Evolutionary conservation across 441 rosid species (phyloP).

Genomic region (Daphne laureola): DNA sequence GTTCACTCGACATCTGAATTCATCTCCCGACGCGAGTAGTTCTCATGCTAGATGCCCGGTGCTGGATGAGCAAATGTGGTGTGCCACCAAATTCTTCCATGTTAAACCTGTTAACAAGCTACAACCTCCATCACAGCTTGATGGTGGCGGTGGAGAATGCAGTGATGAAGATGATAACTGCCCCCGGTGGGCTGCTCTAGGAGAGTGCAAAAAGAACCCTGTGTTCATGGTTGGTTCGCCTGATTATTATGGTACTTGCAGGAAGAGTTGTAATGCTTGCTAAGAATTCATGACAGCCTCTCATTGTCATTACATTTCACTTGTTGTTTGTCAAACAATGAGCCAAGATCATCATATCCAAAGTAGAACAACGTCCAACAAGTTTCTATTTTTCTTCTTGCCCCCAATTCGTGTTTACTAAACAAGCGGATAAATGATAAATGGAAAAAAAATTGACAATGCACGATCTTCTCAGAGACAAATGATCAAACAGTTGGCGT

Average conservation of each 20-base stretch:
- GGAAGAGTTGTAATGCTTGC: slow-evolving; percentile 85
- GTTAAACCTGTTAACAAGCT: slow-evolving; percentile 24
- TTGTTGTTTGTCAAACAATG: too few relatives aligned
- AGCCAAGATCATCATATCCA: too few relatives aligned
- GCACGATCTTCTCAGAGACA: background rate
- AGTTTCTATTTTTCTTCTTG: too few relatives aligned
- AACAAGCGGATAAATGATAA: too few relatives aligned
- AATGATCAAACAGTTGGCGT: slow-evolving; percentile 5
- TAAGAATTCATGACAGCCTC: slow-evolving; percentile 12
- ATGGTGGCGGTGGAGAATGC: slow-evolving; percentile 39
- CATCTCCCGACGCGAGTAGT: slow-evolving; percentile 58
- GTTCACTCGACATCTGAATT: slow-evolving; percentile 52
- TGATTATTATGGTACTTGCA: slow-evolving; percentile 85
- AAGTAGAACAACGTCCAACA: too few relatives aligned
- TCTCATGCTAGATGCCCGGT: slow-evolving; percentile 75
- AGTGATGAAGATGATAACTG: slow-evolving; percentile 76
- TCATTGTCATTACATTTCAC: too few relatives aligned
- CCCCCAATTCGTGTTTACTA: too few relatives aligned
- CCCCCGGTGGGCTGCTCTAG: slow-evolving; percentile 65
- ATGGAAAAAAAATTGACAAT: too few relatives aligned
- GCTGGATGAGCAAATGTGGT: slow-evolving; percentile 58
- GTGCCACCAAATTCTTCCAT: slow-evolving; percentile 55
- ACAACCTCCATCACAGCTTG: slow-evolving; percentile 7
- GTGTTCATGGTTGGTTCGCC: slow-evolving; percentile 87
- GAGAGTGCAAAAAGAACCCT: slow-evolving; percentile 84